Percentiles rank a stretch among this genome's conserved stretches.
These are phyloP conservation scores for Bidens hawaiensis DNA, from an alignment of 140 eudicot species.

Conservation along the genomic window DNA sequence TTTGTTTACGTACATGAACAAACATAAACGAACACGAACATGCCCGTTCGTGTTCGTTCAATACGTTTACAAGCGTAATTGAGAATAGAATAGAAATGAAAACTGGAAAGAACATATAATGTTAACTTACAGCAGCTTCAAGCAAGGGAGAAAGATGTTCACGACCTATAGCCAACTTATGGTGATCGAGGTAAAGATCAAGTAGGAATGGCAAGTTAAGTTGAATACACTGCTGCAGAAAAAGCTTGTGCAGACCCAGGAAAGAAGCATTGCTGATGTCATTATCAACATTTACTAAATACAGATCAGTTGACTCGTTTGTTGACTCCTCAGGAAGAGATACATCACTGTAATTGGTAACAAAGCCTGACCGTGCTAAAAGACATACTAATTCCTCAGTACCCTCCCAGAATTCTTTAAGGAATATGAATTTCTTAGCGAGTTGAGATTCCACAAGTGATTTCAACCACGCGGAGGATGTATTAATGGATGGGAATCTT, in stretches of 20 bases:
- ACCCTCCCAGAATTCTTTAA: constrained; percentile 78
- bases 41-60: no score
- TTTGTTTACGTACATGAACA: no score
- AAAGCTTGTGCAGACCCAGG: constrained; percentile 68
- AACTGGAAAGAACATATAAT: neutral
- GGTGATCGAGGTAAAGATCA: constrained; percentile 93
- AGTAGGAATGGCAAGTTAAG: constrained; percentile 77
- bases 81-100: constrained; percentile 4
- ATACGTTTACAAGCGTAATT: neutral
- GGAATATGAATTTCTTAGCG: constrained; percentile 60
- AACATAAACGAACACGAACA: no score
- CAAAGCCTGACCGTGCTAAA: constrained; percentile 71
- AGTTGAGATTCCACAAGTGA: constrained; percentile 69
- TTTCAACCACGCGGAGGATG: constrained; percentile 75
- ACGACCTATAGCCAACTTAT: constrained; percentile 59
- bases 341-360: constrained; percentile 26
- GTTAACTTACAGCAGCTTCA: constrained; percentile 64
- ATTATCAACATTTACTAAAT: constrained; percentile 26
- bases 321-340: constrained; percentile 33
- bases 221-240: constrained; percentile 67
- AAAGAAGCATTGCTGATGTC: constrained; percentile 41
- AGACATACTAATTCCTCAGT: constrained; percentile 61
- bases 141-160: constrained; percentile 48
- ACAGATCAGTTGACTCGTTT: constrained; percentile 40
- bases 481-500: constrained; percentile 44